Base-by-base conservation (phyloP, 192 early-diverging fungal species). In the Piromyces finnis region DNA sequence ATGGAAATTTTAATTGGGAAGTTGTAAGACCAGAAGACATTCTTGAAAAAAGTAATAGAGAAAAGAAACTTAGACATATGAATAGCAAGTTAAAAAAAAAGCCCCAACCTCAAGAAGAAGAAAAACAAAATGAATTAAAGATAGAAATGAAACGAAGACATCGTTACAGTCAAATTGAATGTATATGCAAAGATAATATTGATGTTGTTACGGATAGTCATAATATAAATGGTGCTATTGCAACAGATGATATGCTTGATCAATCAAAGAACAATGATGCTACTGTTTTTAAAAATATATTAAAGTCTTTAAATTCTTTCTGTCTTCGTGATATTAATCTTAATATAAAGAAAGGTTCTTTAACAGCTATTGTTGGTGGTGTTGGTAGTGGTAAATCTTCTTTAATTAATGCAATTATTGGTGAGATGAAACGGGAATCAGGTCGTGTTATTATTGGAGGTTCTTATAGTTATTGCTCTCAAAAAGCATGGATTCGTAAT, bases 401-500 rank as follows among this genome's bases (percentile, higher is more conserved):
- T 5, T 85, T 98, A 26, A 84, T 98, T 1, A 88, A 90, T 79
- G 91, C 94, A 17, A 85, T 98, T 79, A 88, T 95, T 29, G 94
- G 95, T 22, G 95, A 96, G 79, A 92, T 94, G 85, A 90, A 87
- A 81, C 87, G 88, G 79, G 82, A 83, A 0, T 30, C 78, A 14
- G 94, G 94, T 13, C 80, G 81, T 1, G 89, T 95, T 5, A 79
- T 84, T 0, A 87, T 93, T 14, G 85, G 87, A 18, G 93, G 94
- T 5, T 86, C 7, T 1, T 37, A 37, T 37, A 14, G 11, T 37
- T 37, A 37, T 37, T 37, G 36, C 13, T 37, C 87, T 3, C 88
- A 92, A 80, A 87, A 89, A 81, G 90, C 98, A 3, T 99, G 97
- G 96, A 94, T 99, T 68, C 93, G 96, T 91, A 99, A 99, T 82